A percentile compares a stretch with the other conserved stretches of the same genome.
These are phyloP conservation scores for Coemansia sp. DNA, from an alignment of 192 early-diverging fungal species.

Conservation along the genomic window DNA sequence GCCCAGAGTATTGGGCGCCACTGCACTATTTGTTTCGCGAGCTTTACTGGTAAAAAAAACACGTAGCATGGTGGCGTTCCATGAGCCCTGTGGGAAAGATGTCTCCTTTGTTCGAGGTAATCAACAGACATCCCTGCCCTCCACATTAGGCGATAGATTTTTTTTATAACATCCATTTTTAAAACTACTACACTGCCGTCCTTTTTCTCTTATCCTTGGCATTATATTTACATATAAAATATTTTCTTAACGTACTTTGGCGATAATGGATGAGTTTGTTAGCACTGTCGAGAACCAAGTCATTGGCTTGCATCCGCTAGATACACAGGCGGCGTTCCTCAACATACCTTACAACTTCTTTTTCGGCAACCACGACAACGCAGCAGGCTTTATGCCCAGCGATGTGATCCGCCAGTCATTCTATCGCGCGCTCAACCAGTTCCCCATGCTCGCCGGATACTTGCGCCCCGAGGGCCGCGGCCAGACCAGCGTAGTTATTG, in stretches of 20 bases:
- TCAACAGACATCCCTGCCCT: neutral
- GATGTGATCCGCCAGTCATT: slow-evolving; percentile 22
- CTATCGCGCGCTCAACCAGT: slow-evolving; percentile 35
- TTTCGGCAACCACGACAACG: slow-evolving; percentile 19
- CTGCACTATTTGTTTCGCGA: neutral
- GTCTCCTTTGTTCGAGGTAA: neutral
- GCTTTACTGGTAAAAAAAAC: neutral
- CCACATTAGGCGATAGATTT: neutral
- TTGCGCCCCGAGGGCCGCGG: slow-evolving; percentile 18
- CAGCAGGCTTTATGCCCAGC: slow-evolving; percentile 38
- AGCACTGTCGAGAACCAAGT: slow-evolving; percentile 30
- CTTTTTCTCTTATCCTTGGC: neutral
- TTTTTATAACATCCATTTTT: neutral
- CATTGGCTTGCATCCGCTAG: slow-evolving; percentile 42
- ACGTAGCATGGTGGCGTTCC: neutral
- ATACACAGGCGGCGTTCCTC: slow-evolving; percentile 50
- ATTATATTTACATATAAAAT: neutral
- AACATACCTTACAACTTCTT: slow-evolving; percentile 50
- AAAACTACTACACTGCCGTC: neutral
- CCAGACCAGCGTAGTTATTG: slow-evolving; percentile 21
- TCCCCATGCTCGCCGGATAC: slow-evolving; percentile 35
- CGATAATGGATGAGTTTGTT: slow-evolving; percentile 41
- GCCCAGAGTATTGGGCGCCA: neutral
- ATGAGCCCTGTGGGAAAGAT: neutral
- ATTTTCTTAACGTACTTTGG: neutral